Percentiles rank a stretch among this genome's conserved stretches.
These are phyloP conservation scores for Pseudogymnoascus destructans DNA, from an alignment of 2,329 filamentous ascomycete species.

Conservation along the genomic window DNA sequence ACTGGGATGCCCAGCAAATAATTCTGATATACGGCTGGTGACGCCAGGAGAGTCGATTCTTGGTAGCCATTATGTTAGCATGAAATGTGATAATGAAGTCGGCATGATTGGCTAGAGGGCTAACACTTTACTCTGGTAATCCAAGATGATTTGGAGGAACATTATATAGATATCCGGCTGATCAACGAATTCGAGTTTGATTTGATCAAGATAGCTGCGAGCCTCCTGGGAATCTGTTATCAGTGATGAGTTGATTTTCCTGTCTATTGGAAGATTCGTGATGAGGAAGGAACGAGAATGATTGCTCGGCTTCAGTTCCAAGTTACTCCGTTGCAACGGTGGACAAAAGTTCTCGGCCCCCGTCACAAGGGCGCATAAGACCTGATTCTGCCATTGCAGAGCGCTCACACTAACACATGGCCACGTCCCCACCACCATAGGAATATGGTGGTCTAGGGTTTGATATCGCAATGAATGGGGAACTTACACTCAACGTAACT, in stretches of 20 bases:
- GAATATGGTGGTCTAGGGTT: background rate
- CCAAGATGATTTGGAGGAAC: background rate
- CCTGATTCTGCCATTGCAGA: background rate
- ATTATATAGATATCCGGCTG: background rate
- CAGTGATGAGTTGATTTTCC: no score
- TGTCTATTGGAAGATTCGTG: no score
- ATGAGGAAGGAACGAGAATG: background rate
- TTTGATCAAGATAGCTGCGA: background rate
- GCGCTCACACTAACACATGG: background rate
- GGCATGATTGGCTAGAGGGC: background rate
- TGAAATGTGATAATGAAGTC: background rate
- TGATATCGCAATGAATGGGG: no score
- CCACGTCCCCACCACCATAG: background rate
- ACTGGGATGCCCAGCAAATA: no score
- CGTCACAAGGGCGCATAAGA: background rate
- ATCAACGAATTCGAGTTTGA: background rate
- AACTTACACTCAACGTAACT: background rate
- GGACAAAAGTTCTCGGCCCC: background rate
- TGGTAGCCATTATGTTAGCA: no score
- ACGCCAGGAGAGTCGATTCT: no score
- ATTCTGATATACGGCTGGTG: no score
- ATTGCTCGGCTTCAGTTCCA: no score
- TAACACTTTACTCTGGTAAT: background rate
- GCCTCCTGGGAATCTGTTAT: background rate
- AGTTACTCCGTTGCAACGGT: background rate